Conservation (phyloP, 192 early-diverging fungal species). For the Linnemannia elongata region DNA sequence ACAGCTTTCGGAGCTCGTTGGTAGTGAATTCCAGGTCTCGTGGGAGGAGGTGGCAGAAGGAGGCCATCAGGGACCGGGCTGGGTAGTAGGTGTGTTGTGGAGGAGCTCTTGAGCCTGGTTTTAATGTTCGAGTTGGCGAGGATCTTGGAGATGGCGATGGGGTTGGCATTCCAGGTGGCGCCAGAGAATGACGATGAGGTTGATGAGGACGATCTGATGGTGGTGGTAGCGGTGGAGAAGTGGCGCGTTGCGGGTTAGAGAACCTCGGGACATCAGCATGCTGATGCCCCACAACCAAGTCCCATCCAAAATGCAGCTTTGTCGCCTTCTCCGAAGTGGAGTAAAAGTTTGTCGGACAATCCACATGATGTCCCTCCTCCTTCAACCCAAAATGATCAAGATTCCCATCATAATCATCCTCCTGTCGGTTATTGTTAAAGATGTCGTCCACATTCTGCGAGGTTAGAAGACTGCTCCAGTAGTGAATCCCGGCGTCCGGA, state of each 20-base stretch:
- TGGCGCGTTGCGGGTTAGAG: not conserved
- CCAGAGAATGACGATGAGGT: no score
- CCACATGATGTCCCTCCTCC: slow-evolving; percentile 13
- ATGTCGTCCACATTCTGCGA: not conserved
- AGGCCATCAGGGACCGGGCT: slow-evolving; percentile 27
- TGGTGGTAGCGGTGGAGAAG: no score
- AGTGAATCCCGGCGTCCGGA: not conserved
- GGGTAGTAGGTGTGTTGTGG: slow-evolving; percentile 14
- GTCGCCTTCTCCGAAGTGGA: not conserved
- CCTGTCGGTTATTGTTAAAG: slow-evolving; percentile 27
- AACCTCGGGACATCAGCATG: not conserved
- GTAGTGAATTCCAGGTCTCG: not conserved
- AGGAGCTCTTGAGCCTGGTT: no score
- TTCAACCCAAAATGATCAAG: slow-evolving; percentile 33
- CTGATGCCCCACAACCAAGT: slow-evolving; percentile 14
- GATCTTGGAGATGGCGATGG: not conserved
- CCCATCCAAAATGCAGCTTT: slow-evolving; percentile 42
- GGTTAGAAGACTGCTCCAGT: not conserved
- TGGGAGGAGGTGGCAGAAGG: slow-evolving; percentile 25
- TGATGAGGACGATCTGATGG: no score
- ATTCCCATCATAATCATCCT: slow-evolving; percentile 23
- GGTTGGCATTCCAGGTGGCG: no score
- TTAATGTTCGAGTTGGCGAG: not conserved
- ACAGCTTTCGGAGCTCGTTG: slow-evolving; percentile 29
- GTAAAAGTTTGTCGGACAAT: not conserved